Conservation (phyloP, 371 early-diverging fungal species). For the Entomophthora muscae region DNA sequence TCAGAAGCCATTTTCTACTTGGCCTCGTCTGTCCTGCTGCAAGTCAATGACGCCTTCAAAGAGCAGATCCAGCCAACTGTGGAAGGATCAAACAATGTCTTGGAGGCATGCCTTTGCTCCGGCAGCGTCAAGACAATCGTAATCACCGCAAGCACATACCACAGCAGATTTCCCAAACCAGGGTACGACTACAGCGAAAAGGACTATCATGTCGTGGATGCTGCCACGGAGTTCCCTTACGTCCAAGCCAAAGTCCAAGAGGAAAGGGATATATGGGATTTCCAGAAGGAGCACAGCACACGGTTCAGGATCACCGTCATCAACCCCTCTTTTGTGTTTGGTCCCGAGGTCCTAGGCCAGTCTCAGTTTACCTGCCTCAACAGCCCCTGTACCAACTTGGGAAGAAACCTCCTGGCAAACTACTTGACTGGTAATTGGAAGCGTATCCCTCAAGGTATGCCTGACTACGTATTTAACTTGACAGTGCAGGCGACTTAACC, state of each 20-base stretch:
- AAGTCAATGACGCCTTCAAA: background rate
- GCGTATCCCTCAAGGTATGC: background rate
- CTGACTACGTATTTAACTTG: background rate
- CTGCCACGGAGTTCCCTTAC: background rate
- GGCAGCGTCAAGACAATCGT: background rate
- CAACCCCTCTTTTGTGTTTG: background rate
- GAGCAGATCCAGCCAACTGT: background rate
- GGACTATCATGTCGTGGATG: background rate
- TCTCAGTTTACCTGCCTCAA: background rate
- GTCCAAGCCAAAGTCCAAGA: background rate
- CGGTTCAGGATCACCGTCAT: background rate
- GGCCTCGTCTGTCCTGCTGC: background rate
- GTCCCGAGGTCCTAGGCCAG: background rate
- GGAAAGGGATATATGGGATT: slow-evolving; percentile 2
- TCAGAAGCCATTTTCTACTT: background rate
- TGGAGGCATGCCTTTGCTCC: background rate
- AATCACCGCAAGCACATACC: slow-evolving; percentile 1
- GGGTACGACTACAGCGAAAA: background rate
- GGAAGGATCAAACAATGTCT: background rate
- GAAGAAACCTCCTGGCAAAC: background rate
- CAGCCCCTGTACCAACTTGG: background rate
- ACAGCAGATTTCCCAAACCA: background rate
- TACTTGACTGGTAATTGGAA: background rate
- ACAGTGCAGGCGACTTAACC: background rate
- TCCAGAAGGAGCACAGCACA: background rate